A percentile compares a stretch with the other conserved stretches of the same genome.
Conservation (phyloP, 169 alveolate species). For the Eimeria falciformis region DNA sequence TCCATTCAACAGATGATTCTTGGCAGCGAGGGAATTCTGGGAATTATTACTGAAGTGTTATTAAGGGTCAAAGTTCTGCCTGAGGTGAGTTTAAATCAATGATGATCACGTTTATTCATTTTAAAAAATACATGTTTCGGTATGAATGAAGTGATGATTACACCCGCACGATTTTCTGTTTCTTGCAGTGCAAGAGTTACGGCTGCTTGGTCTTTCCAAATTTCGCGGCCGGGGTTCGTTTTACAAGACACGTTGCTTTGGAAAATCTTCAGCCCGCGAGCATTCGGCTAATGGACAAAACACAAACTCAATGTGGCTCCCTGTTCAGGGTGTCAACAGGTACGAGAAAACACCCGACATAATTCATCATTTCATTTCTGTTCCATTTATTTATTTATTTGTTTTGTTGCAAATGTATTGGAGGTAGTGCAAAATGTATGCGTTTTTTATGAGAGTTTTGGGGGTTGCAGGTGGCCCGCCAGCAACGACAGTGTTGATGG, state of each 20-base stretch:
- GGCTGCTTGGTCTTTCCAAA: constrained; percentile 63
- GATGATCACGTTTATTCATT: too few species aligned
- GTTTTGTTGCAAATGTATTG: background rate
- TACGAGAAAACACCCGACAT: too few species aligned
- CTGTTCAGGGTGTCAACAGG: background rate
- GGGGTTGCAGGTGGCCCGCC: constrained; percentile 79
- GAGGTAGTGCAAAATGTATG: background rate
- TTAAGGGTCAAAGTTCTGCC: constrained; percentile 84
- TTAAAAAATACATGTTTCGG: too few species aligned
- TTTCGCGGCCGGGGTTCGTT: background rate
- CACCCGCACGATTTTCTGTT: background rate
- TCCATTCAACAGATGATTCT: constrained; percentile 83
- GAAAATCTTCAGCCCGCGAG: background rate
- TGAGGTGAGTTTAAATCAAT: constrained; percentile 57
- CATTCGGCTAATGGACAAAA: background rate
- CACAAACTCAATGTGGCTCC: background rate
- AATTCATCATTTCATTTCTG: too few species aligned
- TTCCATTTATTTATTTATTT: too few species aligned
- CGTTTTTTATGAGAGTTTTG: constrained; percentile 80
- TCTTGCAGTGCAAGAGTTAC: constrained; percentile 81
- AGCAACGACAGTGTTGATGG: constrained; percentile 77
- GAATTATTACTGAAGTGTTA: constrained; percentile 87
- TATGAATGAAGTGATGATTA: too few species aligned
- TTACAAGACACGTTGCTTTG: background rate
- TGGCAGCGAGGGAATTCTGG: constrained; percentile 88